A percentile compares a stretch with the other conserved stretches of the same genome.
Evolutionary conservation across 23 red algal genomes (phyloP).

Genomic region (Gracilaria gracilis): DNA sequence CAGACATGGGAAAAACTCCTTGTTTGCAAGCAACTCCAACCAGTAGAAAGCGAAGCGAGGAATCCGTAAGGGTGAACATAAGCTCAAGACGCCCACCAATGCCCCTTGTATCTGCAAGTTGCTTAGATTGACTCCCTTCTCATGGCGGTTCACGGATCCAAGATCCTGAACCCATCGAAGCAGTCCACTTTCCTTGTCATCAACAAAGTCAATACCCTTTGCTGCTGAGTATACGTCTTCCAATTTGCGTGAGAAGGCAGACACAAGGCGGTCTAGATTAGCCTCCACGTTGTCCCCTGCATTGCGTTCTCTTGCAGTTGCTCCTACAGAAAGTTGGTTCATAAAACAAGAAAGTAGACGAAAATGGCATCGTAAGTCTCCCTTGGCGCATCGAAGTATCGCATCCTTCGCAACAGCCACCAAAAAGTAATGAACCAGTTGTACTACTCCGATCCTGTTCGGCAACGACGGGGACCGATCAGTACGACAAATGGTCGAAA

Average conservation of each 20-base stretch:
- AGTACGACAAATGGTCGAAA: conserved; percentile 27
- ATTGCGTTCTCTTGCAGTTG: neutral
- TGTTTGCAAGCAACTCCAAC: conserved; percentile 88
- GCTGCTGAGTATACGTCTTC: neutral
- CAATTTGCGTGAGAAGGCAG: neutral
- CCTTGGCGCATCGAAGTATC: conserved; percentile 10
- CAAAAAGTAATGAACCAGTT: conserved; percentile 37
- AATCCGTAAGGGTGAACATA: conserved; percentile 67
- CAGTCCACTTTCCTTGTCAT: conserved; percentile 36
- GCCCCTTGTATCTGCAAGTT: conserved; percentile 65
- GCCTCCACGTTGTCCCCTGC: neutral
- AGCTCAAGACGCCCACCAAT: conserved; percentile 70
- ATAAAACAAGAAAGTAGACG: conserved; percentile 70
- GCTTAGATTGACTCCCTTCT: conserved; percentile 23
- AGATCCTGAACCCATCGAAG: conserved; percentile 24
- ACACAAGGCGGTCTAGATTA: neutral
- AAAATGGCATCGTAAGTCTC: conserved; percentile 72
- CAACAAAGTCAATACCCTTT: conserved; percentile 35
- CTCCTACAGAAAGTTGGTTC: conserved; percentile 53
- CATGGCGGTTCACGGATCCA: neutral
- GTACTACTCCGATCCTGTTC: conserved; percentile 3
- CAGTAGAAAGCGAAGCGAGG: conserved; percentile 93
- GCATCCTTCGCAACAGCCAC: conserved; percentile 47
- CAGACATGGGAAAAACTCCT: conserved; percentile 80
- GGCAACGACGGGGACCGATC: neutral